Conservation (phyloP, 441 rosid genomes). For the Gossypium aridum region DNA sequence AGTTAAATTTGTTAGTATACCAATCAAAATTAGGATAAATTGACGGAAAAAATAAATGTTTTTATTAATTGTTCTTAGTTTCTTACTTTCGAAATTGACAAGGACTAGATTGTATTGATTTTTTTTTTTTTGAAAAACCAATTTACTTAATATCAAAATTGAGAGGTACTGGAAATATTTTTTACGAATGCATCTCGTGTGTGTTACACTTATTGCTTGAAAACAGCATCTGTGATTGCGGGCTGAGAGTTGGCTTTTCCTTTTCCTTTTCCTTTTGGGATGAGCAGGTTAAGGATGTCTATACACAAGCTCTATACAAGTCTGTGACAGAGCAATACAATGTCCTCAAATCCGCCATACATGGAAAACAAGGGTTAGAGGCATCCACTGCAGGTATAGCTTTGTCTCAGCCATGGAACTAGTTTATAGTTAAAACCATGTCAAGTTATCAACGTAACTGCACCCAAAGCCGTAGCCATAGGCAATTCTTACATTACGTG, state of each 20-base stretch:
- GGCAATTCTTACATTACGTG: slow-evolving; percentile 10
- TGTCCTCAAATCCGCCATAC: slow-evolving; percentile 56
- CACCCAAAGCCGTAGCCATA: no score
- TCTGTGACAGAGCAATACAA: slow-evolving; percentile 67
- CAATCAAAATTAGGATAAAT: no score
- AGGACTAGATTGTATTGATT: no score
- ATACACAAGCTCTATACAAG: slow-evolving; percentile 40
- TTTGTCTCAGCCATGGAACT: slow-evolving; percentile 79
- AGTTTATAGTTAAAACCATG: slow-evolving; percentile 4
- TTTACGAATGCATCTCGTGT: background rate
- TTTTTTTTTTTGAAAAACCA: no score
- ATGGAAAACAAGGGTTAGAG: slow-evolving; percentile 47
- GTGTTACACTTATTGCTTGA: no score
- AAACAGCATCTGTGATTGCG: background rate
- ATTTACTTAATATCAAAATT: no score
- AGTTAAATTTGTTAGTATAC: no score
- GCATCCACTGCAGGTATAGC: slow-evolving; percentile 59
- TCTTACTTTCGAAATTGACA: no score
- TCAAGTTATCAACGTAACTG: no score
- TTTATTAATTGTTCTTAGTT: no score
- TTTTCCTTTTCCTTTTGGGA: background rate
- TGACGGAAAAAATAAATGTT: no score
- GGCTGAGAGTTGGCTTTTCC: slow-evolving; percentile 12
- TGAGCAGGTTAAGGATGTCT: slow-evolving; percentile 66
- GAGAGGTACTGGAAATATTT: no score